Evolutionary conservation across 305 asterid genomes (phyloP), one percentile per base, ranked within the genome.

Genomic region (Petunia hybrid): DNA sequence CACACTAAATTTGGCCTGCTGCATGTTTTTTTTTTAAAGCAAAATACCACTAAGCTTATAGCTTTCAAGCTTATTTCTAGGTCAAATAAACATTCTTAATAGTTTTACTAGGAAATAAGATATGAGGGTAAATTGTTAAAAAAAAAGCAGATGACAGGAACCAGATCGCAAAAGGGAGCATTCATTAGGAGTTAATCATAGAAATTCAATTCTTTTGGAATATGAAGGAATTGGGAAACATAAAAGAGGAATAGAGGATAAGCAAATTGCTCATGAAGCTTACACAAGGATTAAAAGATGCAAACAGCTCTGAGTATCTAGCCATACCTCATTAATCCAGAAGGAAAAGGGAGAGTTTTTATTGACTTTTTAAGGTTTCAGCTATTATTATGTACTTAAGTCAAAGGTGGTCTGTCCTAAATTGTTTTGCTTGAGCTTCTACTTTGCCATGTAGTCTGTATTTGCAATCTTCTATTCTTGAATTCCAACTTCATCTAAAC

Each of bases 401-500:
- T n/a, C 62, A n/a, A 16, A 57, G 62, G 62, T 5, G 2, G 62
- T 57, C 4, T 57, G 4, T 56, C 62, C 31, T 14, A 56, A 56
- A 48, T 48, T 8, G 3, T 48, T 48, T 48, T 48, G 14, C 56
- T 48, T 48, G 56, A 56, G 8, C 62, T 14, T 14, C 62, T 14
- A 56, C 35, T 56, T 56, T 14, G 16, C 62, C 62, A 14, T 57
- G 62, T 8, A 2, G 39, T 60, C 1, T 39, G 16, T 60, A 22
- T 60, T 22, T 16, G 31, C 39, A 60, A 22, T 38, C 14, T 46
- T 10, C 46, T 5, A 70, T 70, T 70, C 77, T 1, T 16, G 56
- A 69, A 69, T 69, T 22, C 76, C 76, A 69, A 43, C 41, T 69
- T 69, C 8, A 12, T 2, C 9, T 31, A 22, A 9, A 69, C 76